These are phyloP conservation scores for Botrytis galanthina DNA, from an alignment of 2,329 filamentous ascomycete genomes.

Conservation along the genomic window DNA sequence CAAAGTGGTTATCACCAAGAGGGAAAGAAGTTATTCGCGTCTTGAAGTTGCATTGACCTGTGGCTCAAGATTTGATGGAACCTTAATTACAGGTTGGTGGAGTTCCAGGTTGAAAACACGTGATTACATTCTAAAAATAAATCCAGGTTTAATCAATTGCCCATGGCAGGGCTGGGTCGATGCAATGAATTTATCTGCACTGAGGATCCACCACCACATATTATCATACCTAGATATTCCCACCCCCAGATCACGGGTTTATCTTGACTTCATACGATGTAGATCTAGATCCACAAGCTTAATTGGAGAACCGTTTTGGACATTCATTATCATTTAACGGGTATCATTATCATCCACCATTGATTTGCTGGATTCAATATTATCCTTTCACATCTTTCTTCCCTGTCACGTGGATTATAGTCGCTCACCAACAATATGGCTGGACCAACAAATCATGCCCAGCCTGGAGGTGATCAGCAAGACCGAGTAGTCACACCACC, in stretches of 20 bases:
- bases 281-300: background rate
- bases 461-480: too few relatives aligned
- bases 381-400: background rate
- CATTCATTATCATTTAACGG: too few relatives aligned
- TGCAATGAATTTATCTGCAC: too few relatives aligned
- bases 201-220: background rate
- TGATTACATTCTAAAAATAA: background rate
- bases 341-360: too few relatives aligned
- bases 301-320: background rate
- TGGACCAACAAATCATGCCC: too few relatives aligned
- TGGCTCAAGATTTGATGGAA: background rate
- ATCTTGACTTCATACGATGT: background rate
- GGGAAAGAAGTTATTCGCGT: background rate
- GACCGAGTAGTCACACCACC: too few relatives aligned
- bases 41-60: background rate
- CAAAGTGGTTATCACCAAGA: background rate
- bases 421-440: background rate
- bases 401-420: background rate
- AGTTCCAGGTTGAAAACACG: background rate
- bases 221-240: too few relatives aligned
- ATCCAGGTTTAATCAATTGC: background rate
- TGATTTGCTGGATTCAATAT: too few relatives aligned
- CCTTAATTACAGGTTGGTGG: rapidly evolving
- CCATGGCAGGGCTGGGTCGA: too few relatives aligned
- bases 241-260: background rate